phyloP scores from a whole-genome alignment of 2,329 filamentous ascomycete species.

The Talaromyces sp. region DNA sequence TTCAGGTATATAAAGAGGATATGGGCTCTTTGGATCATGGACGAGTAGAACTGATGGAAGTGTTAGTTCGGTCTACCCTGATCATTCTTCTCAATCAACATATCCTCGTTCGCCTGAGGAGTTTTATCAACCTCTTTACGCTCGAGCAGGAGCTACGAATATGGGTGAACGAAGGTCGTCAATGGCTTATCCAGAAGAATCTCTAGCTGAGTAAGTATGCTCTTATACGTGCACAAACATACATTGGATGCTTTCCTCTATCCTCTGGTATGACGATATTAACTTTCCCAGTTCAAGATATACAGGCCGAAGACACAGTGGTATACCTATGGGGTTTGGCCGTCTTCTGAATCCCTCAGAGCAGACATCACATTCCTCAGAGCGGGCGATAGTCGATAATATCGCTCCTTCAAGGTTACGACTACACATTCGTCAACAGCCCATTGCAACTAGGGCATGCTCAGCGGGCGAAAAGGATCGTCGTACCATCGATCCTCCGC shows the following conservation, averaged over 20 bases:
- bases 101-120: conserved; percentile 1
- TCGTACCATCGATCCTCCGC: conserved; percentile 47
- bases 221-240: not conserved
- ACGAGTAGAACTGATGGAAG: not conserved
- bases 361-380: conserved; percentile 22
- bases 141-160: not conserved
- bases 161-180: not conserved
- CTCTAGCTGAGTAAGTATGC: not conserved
- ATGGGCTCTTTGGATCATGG: not conserved
- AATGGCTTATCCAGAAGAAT: not conserved
- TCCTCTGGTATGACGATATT: not conserved
- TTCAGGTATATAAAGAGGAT: conserved; percentile 4
- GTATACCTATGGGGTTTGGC: conserved; percentile 38
- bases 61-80: conserved; percentile 1
- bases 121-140: not conserved
- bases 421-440: conserved; percentile 47
- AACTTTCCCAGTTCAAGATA: not conserved
- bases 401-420: conserved; percentile 30
- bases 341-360: conserved; percentile 33
- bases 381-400: conserved; percentile 24
- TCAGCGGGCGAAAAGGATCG: conserved; percentile 47
- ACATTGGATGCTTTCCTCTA: not conserved
- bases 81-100: conserved; percentile 12
- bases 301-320: conserved; percentile 20
- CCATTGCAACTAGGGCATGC: conserved; percentile 45